Evolutionary conservation across 2,329 filamentous ascomycete genomes (phyloP), one percentile per base, ranked within the genome.

Genomic region (Penicillium sp.): DNA sequence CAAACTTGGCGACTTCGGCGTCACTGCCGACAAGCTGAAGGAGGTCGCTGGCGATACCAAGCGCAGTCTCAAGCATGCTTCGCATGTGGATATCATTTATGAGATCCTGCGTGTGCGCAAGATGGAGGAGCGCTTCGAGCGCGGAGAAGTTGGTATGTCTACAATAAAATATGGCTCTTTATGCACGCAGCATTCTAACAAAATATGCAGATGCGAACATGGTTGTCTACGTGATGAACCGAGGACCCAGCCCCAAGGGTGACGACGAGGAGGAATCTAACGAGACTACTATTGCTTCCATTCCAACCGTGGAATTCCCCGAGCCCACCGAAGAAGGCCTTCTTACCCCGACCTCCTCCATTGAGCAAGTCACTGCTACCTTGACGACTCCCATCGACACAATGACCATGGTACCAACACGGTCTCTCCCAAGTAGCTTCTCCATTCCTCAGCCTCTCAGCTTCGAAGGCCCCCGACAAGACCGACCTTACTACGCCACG

Each of bases 71-170:
- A 76, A 74, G 59, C 73, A 74, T 15, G 64, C 70, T 2, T 72
- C 75, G 6, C 75, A 75, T 33, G 70, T 78, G 37, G 70, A 74
- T 12, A 75, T 80, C 42, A 64, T 81, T 19, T 75, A 77, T 26
- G 79, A 81, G 62, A 78, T 81, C 17, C 78, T 79, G 40, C 73
- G 72, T 1, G 76, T 80, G 12, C 71, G 78, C 42, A 75, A 72
- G 61, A 66, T 78, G 67, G 77, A 81, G 63, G 78, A 79, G 64
- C 72, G 76, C 13, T 79, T 73, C 59, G 76, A 79, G 54, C 70
- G 75, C 33, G 74, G 78, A 28, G 78, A 80, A 73, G 72, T 79
- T 58, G 77, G 78, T 79, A 73, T 56, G 75, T 68, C 60, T 53
- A 26, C 19, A 3, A 28, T 17, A 2, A 17, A 19, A 17, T 15